phyloP scores from a whole-genome alignment of 345 rosid genomes.

The Noccaea bulbosa region DNA sequence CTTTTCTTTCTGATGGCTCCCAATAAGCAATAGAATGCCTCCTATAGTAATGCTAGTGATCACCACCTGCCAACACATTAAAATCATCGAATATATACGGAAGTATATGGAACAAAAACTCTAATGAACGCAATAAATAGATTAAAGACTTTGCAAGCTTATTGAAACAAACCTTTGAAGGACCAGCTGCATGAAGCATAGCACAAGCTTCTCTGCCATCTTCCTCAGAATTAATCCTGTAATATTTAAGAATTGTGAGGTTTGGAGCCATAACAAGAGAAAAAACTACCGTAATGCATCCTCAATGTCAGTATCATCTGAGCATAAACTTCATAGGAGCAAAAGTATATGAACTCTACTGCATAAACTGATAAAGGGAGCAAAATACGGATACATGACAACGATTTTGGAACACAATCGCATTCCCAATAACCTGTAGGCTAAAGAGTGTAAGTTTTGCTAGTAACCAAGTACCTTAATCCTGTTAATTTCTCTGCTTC shows the following conservation, averaged over 20 bases:
- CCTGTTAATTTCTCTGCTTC: conserved; percentile 96
- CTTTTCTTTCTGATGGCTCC: conserved; percentile 93
- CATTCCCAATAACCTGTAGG: not conserved
- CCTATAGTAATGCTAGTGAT: conserved; percentile 87
- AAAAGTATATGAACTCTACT: conserved; percentile 9
- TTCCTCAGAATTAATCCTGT: conserved; percentile 75
- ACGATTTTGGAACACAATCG: not conserved
- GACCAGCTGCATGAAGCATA: conserved; percentile 91
- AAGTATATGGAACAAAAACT: not conserved
- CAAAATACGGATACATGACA: conserved; percentile 3
- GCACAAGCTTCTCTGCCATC: conserved; percentile 95
- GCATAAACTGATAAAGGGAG: not conserved
- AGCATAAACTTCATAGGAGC: conserved; percentile 5
- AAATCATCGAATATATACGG: not conserved
- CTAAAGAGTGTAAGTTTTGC: not conserved
- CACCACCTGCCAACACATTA: conserved; percentile 69
- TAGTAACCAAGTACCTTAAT: conserved; percentile 56
- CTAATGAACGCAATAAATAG: not conserved
- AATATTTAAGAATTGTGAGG: conserved; percentile 17
- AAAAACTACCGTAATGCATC: not conserved
- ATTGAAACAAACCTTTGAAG: conserved; percentile 67
- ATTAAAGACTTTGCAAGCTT: not conserved
- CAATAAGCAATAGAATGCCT: conserved; percentile 80
- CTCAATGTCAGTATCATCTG: not conserved
- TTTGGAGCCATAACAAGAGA: conserved; percentile 11